These are phyloP conservation scores for Pythium periplocum DNA, from an alignment of 352 stramenopile species.

Conservation along the genomic window DNA sequence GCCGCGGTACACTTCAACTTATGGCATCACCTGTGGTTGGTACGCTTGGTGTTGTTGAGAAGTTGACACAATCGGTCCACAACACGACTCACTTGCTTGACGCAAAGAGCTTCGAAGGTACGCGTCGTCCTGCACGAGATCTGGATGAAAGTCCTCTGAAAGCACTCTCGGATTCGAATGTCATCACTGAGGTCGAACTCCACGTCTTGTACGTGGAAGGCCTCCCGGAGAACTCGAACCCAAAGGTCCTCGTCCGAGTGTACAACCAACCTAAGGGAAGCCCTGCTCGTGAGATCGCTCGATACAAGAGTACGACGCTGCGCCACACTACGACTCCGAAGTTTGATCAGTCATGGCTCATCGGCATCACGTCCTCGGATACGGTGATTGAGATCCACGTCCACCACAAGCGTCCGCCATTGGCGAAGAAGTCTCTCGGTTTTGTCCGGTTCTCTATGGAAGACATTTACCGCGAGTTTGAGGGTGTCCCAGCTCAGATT, in stretches of 20 bases:
- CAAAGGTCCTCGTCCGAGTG: conserved; percentile 65
- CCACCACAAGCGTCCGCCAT: conserved; percentile 82
- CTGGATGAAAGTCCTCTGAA: conserved; percentile 55
- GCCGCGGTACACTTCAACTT: conserved; percentile 71
- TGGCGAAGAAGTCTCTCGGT: conserved; percentile 74
- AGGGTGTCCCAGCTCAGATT: conserved; percentile 65
- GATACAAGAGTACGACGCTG: conserved; percentile 71
- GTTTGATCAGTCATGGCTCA: conserved; percentile 83
- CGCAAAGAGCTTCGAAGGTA: conserved; percentile 71
- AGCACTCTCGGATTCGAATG: conserved; percentile 70
- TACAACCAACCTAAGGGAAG: conserved; percentile 43
- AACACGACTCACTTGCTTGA: conserved; percentile 87
- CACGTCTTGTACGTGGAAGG: conserved; percentile 69
- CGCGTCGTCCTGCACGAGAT: conserved; percentile 67
- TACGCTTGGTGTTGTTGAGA: conserved; percentile 78
- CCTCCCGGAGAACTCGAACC: conserved; percentile 57
- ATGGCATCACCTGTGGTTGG: conserved; percentile 79
- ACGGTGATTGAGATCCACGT: conserved; percentile 80
- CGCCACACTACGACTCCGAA: conserved; percentile 55
- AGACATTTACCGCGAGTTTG: conserved; percentile 83
- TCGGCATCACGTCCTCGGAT: conserved; percentile 62
- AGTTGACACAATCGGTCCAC: conserved; percentile 73
- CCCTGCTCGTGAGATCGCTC: conserved; percentile 40
- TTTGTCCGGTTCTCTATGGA: conserved; percentile 73
- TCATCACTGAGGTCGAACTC: conserved; percentile 83